Percentiles rank a stretch among this genome's conserved stretches.
phyloP scores from a whole-genome alignment of 371 early-diverging fungal species.

The Dichotomocladium elegans region DNA sequence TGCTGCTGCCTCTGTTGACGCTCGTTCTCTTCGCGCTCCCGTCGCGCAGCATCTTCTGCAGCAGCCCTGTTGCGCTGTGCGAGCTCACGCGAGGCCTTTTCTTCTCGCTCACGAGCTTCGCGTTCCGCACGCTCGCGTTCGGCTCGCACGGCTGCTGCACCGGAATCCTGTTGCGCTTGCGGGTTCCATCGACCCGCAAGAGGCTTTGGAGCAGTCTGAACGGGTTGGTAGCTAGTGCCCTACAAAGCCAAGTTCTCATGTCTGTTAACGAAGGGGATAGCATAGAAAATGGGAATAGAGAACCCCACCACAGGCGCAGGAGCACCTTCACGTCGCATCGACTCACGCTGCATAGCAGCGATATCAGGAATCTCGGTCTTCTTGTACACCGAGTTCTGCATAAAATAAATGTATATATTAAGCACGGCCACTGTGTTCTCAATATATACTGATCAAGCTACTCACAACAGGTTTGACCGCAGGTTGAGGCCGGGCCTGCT shows the following conservation, averaged over 20 bases:
- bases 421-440: neutral
- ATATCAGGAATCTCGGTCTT: slow-evolving; percentile 64
- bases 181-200: slow-evolving; percentile 39
- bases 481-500: slow-evolving; percentile 37
- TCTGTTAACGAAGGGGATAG: neutral
- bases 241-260: neutral
- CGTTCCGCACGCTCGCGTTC: slow-evolving; percentile 47
- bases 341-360: slow-evolving; percentile 55
- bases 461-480: slow-evolving; percentile 50
- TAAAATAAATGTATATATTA: neutral
- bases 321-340: slow-evolving; percentile 53
- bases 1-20: slow-evolving; percentile 7
- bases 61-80: slow-evolving; percentile 1
- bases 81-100: slow-evolving; percentile 18
- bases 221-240: slow-evolving; percentile 43
- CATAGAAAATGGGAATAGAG: neutral
- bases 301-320: slow-evolving; percentile 39
- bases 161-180: slow-evolving; percentile 15
- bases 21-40: slow-evolving; percentile 23
- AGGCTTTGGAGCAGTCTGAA: slow-evolving; percentile 43
- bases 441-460: neutral
- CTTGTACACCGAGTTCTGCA: slow-evolving; percentile 58
- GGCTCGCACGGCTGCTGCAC: slow-evolving; percentile 39
- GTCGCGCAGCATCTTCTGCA: slow-evolving; percentile 29
- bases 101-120: slow-evolving; percentile 56